These are phyloP conservation scores for Pythium folliculosum DNA, from an alignment of 352 stramenopile species.

Conservation along the genomic window DNA sequence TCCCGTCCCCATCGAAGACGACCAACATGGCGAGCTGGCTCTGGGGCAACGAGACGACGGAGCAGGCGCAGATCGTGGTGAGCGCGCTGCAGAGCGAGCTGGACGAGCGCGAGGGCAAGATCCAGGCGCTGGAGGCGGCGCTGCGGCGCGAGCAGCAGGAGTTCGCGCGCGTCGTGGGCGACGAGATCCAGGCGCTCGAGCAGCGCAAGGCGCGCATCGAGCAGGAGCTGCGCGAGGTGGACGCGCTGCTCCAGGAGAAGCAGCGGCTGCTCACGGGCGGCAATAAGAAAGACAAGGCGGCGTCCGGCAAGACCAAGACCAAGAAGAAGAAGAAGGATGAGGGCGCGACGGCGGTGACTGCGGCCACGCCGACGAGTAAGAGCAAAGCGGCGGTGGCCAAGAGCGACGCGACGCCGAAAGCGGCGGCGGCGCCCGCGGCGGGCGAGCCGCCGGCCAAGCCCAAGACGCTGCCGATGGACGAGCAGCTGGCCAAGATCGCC, in stretches of 20 bases:
- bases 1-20: neutral
- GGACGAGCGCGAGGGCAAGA: constrained; percentile 80
- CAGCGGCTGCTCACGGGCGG: constrained; percentile 46
- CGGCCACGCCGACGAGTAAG: too few relatives aligned
- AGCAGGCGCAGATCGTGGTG: constrained; percentile 86
- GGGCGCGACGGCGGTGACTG: too few relatives aligned
- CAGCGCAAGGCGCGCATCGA: constrained; percentile 42
- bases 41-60: constrained; percentile 83
- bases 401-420: constrained; percentile 10
- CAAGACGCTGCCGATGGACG: constrained; percentile 61
- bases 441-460: constrained; percentile 32
- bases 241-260: constrained; percentile 65
- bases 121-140: constrained; percentile 73
- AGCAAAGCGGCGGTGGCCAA: neutral
- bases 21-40: constrained; percentile 69
- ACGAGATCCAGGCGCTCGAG: constrained; percentile 73
- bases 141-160: constrained; percentile 78
- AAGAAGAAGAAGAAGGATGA: constrained; percentile 48
- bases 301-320: constrained; percentile 9
- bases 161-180: constrained; percentile 53
- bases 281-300: constrained; percentile 38
- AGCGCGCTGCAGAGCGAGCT: constrained; percentile 78
- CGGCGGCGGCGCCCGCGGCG: constrained; percentile 2
- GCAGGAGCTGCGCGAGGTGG: constrained; percentile 49
- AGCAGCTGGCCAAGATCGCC: constrained; percentile 61